Evolutionary conservation across 2,329 filamentous ascomycete genomes (phyloP).

Genomic region (Colletotrichum cordylinicola): DNA sequence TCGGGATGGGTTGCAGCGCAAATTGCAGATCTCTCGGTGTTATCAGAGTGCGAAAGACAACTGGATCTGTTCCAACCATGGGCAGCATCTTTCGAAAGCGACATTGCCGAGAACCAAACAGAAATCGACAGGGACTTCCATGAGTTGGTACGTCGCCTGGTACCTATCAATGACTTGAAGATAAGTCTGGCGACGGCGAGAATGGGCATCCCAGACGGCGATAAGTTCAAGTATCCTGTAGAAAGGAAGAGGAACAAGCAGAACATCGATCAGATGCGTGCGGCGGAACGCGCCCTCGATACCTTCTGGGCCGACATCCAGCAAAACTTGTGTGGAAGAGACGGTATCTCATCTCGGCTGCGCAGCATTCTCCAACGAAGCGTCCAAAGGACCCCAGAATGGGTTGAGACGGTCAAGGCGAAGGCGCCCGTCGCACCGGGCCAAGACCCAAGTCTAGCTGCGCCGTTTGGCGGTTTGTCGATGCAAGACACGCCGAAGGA

Average conservation of each 20-base stretch:
- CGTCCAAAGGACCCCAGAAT: conserved; percentile 25
- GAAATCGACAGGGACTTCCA: conserved; percentile 32
- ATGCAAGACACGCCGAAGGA: neutral
- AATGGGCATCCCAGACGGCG: conserved; percentile 37
- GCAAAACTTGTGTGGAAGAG: neutral
- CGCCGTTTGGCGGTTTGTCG: neutral
- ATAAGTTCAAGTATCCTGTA: conserved; percentile 47
- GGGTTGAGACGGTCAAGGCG: conserved; percentile 16
- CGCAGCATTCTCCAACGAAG: conserved; percentile 26
- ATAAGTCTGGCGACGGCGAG: conserved; percentile 10
- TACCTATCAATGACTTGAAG: conserved; percentile 22
- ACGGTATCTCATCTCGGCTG: conserved; percentile 21
- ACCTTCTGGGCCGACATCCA: conserved; percentile 45
- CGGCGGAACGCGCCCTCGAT: conserved; percentile 54
- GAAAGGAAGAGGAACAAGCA: conserved; percentile 51
- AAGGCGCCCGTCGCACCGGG: neutral
- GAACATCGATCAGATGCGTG: conserved; percentile 47
- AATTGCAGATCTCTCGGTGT: conserved; percentile 51
- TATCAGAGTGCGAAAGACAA: conserved; percentile 49
- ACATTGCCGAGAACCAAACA: conserved; percentile 26
- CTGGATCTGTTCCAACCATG: conserved; percentile 54
- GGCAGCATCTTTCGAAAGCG: conserved; percentile 44
- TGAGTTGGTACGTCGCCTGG: conserved; percentile 17
- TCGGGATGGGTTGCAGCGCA: conserved; percentile 38
- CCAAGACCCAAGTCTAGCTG: neutral